phyloP scores from a whole-genome alignment of 1,284 basidiomycete genomes.

The Trichosporon coremiiforme region DNA sequence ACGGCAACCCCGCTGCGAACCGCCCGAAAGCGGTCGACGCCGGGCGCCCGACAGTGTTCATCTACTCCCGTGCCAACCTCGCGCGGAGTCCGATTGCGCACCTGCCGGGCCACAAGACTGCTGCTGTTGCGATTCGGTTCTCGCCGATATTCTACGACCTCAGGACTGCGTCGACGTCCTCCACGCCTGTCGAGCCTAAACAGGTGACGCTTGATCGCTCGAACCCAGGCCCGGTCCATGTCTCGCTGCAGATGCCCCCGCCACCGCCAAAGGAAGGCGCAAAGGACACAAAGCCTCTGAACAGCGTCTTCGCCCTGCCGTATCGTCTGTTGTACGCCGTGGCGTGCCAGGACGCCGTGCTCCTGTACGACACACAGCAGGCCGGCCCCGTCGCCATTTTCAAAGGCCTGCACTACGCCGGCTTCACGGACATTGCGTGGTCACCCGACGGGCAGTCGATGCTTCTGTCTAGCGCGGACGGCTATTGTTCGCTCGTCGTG shows the following conservation, averaged over 20 bases:
- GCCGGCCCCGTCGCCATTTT: slow-evolving; percentile 87
- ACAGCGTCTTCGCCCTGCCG: slow-evolving; percentile 76
- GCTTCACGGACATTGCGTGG: slow-evolving; percentile 97
- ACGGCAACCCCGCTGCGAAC: slow-evolving; percentile 45
- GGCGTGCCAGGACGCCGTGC: slow-evolving; percentile 92
- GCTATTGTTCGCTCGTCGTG: slow-evolving; percentile 90
- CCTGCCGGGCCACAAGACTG: slow-evolving; percentile 93
- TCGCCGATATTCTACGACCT: slow-evolving; percentile 91
- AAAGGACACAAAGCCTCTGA: slow-evolving; percentile 36
- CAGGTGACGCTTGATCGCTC: slow-evolving; percentile 71
- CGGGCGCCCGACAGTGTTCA: slow-evolving; percentile 76
- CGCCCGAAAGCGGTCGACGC: slow-evolving; percentile 50
- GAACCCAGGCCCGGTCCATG: slow-evolving; percentile 56
- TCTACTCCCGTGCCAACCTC: slow-evolving; percentile 93
- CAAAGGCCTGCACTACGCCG: slow-evolving; percentile 94
- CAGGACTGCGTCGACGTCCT: slow-evolving; percentile 61
- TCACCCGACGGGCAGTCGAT: slow-evolving; percentile 93
- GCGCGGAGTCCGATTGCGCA: slow-evolving; percentile 88
- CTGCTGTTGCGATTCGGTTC: slow-evolving; percentile 90
- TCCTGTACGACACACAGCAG: slow-evolving; percentile 97
- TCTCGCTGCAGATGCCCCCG: slow-evolving; percentile 54
- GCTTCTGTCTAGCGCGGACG: slow-evolving; percentile 88
- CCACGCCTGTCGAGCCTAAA: slow-evolving; percentile 58
- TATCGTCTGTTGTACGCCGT: slow-evolving; percentile 96
- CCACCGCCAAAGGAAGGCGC: slow-evolving; percentile 53